Conservation (phyloP, 2,329 filamentous ascomycete genomes). For the Aspergillus tanneri region DNA sequence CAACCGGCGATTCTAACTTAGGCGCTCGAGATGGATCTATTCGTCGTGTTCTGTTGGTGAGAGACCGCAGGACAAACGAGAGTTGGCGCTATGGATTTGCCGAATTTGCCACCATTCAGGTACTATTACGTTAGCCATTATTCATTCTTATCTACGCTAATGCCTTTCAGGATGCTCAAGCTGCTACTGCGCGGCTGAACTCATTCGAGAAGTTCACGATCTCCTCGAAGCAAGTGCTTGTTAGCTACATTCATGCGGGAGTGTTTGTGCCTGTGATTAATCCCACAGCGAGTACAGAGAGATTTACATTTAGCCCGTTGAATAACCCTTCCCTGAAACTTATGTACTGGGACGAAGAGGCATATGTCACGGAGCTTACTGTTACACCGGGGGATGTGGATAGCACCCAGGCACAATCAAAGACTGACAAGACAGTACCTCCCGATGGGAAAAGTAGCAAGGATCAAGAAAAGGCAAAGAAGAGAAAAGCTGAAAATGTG, state of each 20-base stretch:
- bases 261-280: slow-evolving; percentile 76
- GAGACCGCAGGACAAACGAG: slow-evolving; percentile 68
- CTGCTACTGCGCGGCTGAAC: slow-evolving; percentile 69
- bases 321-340: slow-evolving; percentile 67
- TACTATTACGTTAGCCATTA: slow-evolving; percentile 19
- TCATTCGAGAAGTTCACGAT: slow-evolving; percentile 75
- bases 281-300: slow-evolving; percentile 56
- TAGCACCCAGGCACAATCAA: slow-evolving; percentile 20
- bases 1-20: slow-evolving; percentile 59
- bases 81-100: slow-evolving; percentile 82
- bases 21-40: slow-evolving; percentile 74
- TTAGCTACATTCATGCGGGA: slow-evolving; percentile 78
- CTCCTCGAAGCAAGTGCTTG: slow-evolving; percentile 66
- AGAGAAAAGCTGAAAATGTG: slow-evolving; percentile 47
- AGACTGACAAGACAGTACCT: slow-evolving; percentile 20
- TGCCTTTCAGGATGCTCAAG: slow-evolving; percentile 61
- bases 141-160: not conserved
- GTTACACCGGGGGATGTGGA: slow-evolving; percentile 56
- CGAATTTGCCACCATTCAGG: slow-evolving; percentile 72
- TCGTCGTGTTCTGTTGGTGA: slow-evolving; percentile 72
- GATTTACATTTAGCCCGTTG: slow-evolving; percentile 68
- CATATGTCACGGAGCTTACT: slow-evolving; percentile 65
- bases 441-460: slow-evolving; percentile 34
- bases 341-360: slow-evolving; percentile 73
- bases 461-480: slow-evolving; percentile 47